Base-by-base conservation (phyloP, 768 basidiomycete species). In the Tricholomella constricta region DNA sequence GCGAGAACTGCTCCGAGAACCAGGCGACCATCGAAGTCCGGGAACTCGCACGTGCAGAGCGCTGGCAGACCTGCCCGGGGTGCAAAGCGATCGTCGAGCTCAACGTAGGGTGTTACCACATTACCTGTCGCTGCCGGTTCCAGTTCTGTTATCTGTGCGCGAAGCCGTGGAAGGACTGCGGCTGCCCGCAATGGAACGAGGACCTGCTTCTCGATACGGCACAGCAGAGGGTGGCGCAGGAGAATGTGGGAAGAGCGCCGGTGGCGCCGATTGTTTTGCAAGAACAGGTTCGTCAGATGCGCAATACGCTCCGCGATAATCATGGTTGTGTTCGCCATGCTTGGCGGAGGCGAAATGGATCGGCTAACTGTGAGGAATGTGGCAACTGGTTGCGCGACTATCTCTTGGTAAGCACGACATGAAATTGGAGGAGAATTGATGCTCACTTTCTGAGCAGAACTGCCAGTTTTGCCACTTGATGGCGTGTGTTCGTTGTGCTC, bases 61-160 rank as follows among this genome's bases (percentile, higher is more conserved):
- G 70, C 10, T 87, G 83, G 85, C 82, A 86, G 58, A 85, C 82
- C 0, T 88, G 86, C 60, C 85, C 85, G 0, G 73, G 74, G 4
- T 88, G 86, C 59, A 60, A 72, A 5, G 68, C 74, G 14, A 72
- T 87, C 43, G 74, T 87, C 34, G 86, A 88, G 56, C 73, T 85
- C 14, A 61, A 68, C 15, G 59, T 72, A 5, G 85, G 86, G 0
- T 87, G 86, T 54, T 83, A 78, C 62, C 86, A 88, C 44, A 86
- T 88, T 69, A 84, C 78, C 12, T 88, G 85, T 55, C 72, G 76
- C 19, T 85, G 84, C 62, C 65, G 72, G 6, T 69, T 73, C 0
- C 62, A 88, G 57, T 87, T 88, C 64, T 88, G 86, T 59, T 87
- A 89, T 61, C 44, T 83, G 8, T 89, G 88, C 61, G 80, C 81